These are phyloP conservation scores for Apiotrichum veenhuisii DNA, from an alignment of 1,284 basidiomycete species.

Conservation along the genomic window DNA sequence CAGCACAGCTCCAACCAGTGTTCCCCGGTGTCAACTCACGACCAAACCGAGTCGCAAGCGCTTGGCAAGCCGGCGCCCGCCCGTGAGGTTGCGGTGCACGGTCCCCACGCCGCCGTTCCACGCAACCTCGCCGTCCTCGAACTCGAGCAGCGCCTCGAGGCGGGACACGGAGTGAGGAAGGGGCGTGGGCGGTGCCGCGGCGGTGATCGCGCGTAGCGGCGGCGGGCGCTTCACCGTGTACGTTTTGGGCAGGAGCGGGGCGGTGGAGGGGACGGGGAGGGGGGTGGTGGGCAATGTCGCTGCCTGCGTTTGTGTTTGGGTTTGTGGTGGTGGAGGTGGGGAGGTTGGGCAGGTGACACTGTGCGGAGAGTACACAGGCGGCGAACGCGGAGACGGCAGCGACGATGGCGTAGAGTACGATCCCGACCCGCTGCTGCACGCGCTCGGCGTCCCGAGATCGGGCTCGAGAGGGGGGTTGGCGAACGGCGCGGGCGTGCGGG, in stretches of 20 bases:
- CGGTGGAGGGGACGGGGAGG: too few relatives aligned
- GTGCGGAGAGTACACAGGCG: too few relatives aligned
- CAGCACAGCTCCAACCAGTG: neutral
- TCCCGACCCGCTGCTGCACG: too few relatives aligned
- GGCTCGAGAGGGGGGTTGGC: too few relatives aligned
- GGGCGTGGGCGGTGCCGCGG: neutral
- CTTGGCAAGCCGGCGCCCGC: conserved; percentile 31
- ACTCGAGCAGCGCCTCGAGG: conserved; percentile 36
- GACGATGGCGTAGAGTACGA: too few relatives aligned
- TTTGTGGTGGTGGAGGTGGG: too few relatives aligned
- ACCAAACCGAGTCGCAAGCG: conserved; percentile 40
- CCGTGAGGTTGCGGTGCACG: conserved; percentile 32
- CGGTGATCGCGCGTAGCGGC: conserved; percentile 10
- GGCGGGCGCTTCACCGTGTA: conserved; percentile 22
- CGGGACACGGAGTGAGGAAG: conserved; percentile 16
- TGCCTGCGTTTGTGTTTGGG: too few relatives aligned
- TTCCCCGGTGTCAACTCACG: conserved; percentile 25
- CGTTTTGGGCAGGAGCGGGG: conserved; percentile 7
- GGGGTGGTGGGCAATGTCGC: too few relatives aligned
- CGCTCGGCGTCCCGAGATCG: too few relatives aligned
- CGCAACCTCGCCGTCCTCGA: conserved; percentile 31
- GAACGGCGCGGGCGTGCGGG: conserved; percentile 7
- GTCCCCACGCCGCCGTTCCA: conserved; percentile 41
- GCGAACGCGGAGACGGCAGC: too few relatives aligned
- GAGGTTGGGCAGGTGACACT: too few relatives aligned